Evolutionary conservation across 208 protist species (phyloP), one percentile per base, ranked within the genome.

Genomic region (Vickermania ingenoplastis): DNA sequence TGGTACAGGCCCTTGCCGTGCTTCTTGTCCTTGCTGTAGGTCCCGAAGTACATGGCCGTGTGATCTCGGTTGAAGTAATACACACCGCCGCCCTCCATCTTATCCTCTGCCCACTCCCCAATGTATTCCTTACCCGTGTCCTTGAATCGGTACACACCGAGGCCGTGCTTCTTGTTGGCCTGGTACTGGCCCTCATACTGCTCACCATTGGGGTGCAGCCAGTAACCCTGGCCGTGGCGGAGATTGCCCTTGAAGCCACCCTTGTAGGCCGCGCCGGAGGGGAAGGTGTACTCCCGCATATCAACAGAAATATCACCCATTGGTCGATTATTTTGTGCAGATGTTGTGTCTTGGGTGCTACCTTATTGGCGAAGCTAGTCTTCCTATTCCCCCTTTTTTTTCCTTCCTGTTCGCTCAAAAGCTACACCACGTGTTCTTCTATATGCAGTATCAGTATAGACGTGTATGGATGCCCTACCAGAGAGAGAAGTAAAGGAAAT

Each of bases 121-220:
- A 92, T 28, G 71, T 93, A 96, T 31, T 61, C 61, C 64, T 91
- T 89, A 29, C 87, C 85, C 24, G 79, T 78, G 45, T 73, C 59
- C 3, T 57, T 52, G 63, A 88, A 92, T 36, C 65, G 63, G 64
- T 96, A 96, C 21, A 90, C 65, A 62, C 89, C 89, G 52, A 89
- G 75, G 5, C 89, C 89, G 7, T 96, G 62, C 68, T 84, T 77
- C 65, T 84, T 85, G 69, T 96, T 92, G 36, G 91, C 59, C 14
- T 71, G 61, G 71, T 93, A 96, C 73, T 96, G 81, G 24, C 89
- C 89, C 58, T 94, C 86, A 62, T 94, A 96, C 21, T 50, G 71
- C 61, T 94, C 86, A 25, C 90, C 90, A 13, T 79, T 58, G 0
- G 87, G 83, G 62, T 92, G 83, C 21, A 62, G 50, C 83, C 83